Evolutionary conservation across 2,329 filamentous ascomycete species (phyloP), one percentile per base, ranked within the genome.

Genomic region (Fusarium agapanthi): DNA sequence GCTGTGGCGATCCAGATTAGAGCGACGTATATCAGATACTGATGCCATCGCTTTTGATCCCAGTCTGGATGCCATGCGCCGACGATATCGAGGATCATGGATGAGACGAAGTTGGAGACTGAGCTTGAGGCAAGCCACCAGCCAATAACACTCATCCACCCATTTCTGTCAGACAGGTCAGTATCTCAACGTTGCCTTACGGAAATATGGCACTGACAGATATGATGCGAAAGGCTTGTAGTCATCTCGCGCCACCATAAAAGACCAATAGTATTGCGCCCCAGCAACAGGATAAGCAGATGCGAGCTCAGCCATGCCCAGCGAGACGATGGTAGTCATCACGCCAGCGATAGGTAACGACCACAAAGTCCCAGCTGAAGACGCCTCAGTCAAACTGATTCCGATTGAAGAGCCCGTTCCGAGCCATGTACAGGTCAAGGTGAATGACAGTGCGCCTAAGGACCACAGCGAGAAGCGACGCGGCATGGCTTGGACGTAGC

Each of bases 11-110:
- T 80, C 50, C 89, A 71, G 15, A 88, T 90, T 73, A 89, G 89
- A 9, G 81, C 88, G 41, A 91, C 86, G 78, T 92, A 93, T 59
- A 93, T 90, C 16, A 92, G 80, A 78, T 93, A 93, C 67, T 91
- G 88, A 72, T 93, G 90, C 88, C 90, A 93, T 20, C 86, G 77
- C 71, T 91, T 78, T 6, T 87, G 71, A 12, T 84, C 81, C 77
- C 90, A 93, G 47, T 80, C 83, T 2, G 87, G 83, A 72, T 90
- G 15, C 73, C 72, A 75, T 1, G 71, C 67, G 4, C 59, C 35
- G 4, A 60, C 57, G 9, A 75, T 73, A 10, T 72, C 67, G 13
- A 75, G 70, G 12, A 75, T 70, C 73, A 75, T 75, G 1, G 70
- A 73, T 28, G 73, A 61, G 0, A 75, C 71, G 28, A 75, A 75